Evolutionary conservation across 2,329 filamentous ascomycete species (phyloP).

Genomic region (Aspergillus novoparasiticus): DNA sequence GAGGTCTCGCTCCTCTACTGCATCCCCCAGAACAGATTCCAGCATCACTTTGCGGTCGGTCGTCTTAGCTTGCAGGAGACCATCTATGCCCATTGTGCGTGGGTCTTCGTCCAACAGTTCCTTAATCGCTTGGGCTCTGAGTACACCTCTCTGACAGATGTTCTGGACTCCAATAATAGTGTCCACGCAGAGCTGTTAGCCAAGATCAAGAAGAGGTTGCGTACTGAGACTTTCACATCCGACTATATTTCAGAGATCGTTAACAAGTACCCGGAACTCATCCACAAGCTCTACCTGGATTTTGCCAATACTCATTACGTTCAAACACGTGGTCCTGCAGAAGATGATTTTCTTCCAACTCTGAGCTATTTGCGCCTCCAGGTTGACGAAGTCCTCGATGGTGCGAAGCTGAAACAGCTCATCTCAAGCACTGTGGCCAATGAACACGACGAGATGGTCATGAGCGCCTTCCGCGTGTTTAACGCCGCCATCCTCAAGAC

Average conservation of each 20-base stretch:
- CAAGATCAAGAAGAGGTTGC: constrained; percentile 92
- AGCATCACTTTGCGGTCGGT: constrained; percentile 81
- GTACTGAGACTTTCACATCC: constrained; percentile 95
- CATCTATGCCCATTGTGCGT: constrained; percentile 94
- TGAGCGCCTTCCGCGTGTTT: constrained; percentile 95
- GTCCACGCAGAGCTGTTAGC: constrained; percentile 83
- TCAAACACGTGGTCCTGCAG: constrained; percentile 61
- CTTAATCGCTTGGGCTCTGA: constrained; percentile 91
- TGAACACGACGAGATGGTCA: constrained; percentile 97
- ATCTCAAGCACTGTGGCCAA: constrained; percentile 82
- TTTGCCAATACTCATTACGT: constrained; percentile 88
- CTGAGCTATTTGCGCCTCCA: constrained; percentile 68
- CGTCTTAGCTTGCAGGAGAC: constrained; percentile 92
- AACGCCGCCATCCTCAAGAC: constrained; percentile 94
- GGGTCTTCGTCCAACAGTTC: constrained; percentile 98
- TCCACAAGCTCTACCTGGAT: constrained; percentile 84
- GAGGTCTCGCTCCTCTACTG: constrained; percentile 97
- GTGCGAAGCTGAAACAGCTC: constrained; percentile 71
- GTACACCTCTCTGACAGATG: constrained; percentile 81
- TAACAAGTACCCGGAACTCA: constrained; percentile 80
- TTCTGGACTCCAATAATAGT: constrained; percentile 79
- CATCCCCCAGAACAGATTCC: constrained; percentile 95
- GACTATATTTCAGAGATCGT: constrained; percentile 99
- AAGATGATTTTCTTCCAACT: constrained; percentile 71
- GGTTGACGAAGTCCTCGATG: constrained; percentile 73